These are phyloP conservation scores for Tieghemostelium lacteum DNA, from an alignment of 78 protist genomes.

Conservation along the genomic window DNA sequence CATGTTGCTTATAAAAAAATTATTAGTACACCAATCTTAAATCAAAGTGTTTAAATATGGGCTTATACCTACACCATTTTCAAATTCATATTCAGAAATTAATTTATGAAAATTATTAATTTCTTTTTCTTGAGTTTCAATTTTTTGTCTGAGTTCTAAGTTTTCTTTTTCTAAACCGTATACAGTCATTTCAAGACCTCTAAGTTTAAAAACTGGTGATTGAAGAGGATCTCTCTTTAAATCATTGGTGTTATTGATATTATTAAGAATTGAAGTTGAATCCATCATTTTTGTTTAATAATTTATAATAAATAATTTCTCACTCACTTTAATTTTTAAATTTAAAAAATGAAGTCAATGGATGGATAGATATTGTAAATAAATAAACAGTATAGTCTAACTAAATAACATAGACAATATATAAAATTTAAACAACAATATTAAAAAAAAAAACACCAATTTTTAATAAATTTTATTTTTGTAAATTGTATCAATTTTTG, in stretches of 20 bases:
- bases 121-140: conserved; percentile 35
- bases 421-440: no score
- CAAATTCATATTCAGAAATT: conserved; percentile 40
- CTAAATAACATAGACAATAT: no score
- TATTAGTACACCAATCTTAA: neutral
- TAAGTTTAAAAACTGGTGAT: conserved; percentile 52
- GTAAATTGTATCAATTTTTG: no score
- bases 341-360: neutral
- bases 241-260: neutral
- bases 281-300: neutral
- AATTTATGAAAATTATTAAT: conserved; percentile 6
- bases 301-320: no score
- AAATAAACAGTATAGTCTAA: neutral
- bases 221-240: conserved; percentile 47
- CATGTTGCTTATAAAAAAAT: conserved; percentile 20
- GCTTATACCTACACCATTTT: conserved; percentile 29
- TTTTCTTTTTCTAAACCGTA: conserved; percentile 68
- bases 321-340: no score
- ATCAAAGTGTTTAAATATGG: neutral
- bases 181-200: conserved; percentile 64
- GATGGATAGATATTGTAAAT: neutral
- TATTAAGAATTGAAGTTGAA: neutral
- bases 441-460: no score
- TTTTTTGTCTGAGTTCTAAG: conserved; percentile 51
- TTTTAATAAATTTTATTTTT: no score